phyloP scores from a whole-genome alignment of 2,329 filamentous ascomycete genomes.

The Talaromyces pinophilus region DNA sequence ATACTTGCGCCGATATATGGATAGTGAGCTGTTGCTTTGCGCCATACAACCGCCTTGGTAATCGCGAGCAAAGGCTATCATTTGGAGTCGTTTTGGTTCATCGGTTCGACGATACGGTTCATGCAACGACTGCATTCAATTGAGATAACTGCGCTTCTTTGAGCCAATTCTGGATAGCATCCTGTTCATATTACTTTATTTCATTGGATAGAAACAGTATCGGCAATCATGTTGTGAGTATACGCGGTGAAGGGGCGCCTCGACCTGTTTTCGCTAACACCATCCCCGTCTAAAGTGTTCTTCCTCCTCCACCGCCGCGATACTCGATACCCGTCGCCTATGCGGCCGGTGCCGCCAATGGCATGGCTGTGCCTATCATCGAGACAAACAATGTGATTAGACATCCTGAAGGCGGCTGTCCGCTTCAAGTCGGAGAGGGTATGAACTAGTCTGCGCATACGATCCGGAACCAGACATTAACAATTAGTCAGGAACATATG shows the following conservation, averaged over 20 bases:
- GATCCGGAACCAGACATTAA: slow-evolving; percentile 11
- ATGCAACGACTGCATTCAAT: not conserved
- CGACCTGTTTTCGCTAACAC: not conserved
- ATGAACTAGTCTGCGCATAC: slow-evolving; percentile 25
- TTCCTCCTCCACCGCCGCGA: slow-evolving; percentile 79
- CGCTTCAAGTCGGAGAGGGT: slow-evolving; percentile 94
- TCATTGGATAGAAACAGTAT: slow-evolving; percentile 2
- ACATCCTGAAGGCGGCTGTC: slow-evolving; percentile 80
- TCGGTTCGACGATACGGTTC: not conserved
- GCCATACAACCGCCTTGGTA: not conserved
- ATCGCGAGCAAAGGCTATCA: not conserved
- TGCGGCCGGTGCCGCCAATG: slow-evolving; percentile 69
- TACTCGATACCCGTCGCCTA: slow-evolving; percentile 75
- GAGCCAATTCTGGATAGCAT: not conserved
- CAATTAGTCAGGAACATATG: slow-evolving; percentile 70
- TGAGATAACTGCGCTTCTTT: not conserved
- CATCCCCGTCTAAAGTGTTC: slow-evolving; percentile 60
- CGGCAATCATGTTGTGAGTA: slow-evolving; percentile 32
- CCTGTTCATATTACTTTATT: not conserved
- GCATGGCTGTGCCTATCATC: slow-evolving; percentile 71
- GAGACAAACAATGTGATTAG: slow-evolving; percentile 91
- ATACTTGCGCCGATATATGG: not conserved
- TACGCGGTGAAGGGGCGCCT: not conserved
- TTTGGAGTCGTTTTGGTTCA: not conserved
- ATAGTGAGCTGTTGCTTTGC: no score